These are phyloP conservation scores for Ceratobasidium sp. DNA, from an alignment of 1,284 basidiomycete species.

Conservation along the genomic window DNA sequence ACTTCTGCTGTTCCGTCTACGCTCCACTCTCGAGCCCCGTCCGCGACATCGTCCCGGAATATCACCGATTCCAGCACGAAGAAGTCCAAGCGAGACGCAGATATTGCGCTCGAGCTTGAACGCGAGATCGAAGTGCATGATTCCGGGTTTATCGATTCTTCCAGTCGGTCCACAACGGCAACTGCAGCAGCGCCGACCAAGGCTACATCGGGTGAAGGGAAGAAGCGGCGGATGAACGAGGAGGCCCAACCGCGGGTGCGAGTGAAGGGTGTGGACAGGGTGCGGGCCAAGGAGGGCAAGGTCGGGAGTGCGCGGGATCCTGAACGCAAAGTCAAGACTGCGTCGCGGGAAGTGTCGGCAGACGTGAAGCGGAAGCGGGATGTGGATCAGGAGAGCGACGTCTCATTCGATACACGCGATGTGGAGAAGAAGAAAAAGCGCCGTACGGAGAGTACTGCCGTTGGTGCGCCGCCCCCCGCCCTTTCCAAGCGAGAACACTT, in stretches of 20 bases:
- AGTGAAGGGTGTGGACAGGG: neutral
- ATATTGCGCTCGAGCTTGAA: conserved; percentile 29
- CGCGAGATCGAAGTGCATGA: conserved; percentile 4
- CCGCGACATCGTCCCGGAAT: conserved; percentile 7
- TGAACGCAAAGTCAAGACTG: conserved; percentile 10
- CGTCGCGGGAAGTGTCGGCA: neutral
- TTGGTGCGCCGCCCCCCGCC: neutral
- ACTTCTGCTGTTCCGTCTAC: neutral
- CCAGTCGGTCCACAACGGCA: neutral
- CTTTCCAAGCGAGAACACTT: neutral
- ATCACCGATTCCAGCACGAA: neutral
- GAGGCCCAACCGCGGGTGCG: conserved; percentile 19
- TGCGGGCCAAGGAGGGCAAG: conserved; percentile 27
- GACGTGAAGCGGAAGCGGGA: conserved; percentile 10
- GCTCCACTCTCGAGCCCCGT: conserved; percentile 3
- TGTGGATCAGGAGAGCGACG: conserved; percentile 35
- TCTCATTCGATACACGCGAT: conserved; percentile 9
- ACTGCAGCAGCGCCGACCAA: neutral
- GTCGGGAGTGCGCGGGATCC: conserved; percentile 5
- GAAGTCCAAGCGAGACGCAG: conserved; percentile 16
- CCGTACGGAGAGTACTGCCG: neutral
- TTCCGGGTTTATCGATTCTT: conserved; percentile 9
- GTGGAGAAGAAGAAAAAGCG: conserved; percentile 31
- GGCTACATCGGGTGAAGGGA: conserved; percentile 3
- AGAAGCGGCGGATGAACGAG: conserved; percentile 28